Conservation (phyloP, 2,329 filamentous ascomycete genomes). For the Neonectria ditissima region DNA sequence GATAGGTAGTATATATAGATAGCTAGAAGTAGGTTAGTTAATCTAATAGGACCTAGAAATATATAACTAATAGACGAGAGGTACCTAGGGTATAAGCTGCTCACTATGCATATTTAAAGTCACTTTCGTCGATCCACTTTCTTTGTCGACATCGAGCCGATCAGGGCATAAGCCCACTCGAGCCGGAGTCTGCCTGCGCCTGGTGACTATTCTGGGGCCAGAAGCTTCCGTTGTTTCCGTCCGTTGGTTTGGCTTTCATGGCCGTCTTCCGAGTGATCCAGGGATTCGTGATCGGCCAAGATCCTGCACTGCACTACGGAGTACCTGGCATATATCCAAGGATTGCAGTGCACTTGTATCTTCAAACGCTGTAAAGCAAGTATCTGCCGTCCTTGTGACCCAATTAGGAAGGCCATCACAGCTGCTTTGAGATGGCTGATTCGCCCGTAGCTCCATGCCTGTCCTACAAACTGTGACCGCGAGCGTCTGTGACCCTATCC, state of each 20-base stretch:
- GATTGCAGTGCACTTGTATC: neutral
- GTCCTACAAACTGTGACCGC: neutral
- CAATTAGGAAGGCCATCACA: neutral
- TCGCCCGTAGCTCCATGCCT: neutral
- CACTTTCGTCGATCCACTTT: no score
- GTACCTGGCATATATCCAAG: neutral
- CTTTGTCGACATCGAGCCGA: no score
- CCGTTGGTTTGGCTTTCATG: conserved; percentile 3
- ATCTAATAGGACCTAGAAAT: no score
- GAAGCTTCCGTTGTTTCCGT: conserved; percentile 3
- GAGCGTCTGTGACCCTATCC: neutral
- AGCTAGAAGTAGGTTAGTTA: no score
- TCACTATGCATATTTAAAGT: no score
- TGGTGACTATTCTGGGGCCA: conserved; percentile 3
- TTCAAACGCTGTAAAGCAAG: neutral
- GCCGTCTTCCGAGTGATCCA: conserved; percentile 4
- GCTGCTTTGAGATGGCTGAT: neutral
- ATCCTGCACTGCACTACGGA: neutral
- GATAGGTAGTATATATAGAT: no score
- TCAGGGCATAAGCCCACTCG: conserved; percentile 18
- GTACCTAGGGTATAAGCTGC: no score
- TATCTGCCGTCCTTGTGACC: neutral
- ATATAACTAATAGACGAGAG: no score
- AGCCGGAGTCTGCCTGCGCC: neutral
- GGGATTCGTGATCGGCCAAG: neutral